Conservation (phyloP, 2,329 filamentous ascomycete species). For the Aspergillus japonicus region DNA sequence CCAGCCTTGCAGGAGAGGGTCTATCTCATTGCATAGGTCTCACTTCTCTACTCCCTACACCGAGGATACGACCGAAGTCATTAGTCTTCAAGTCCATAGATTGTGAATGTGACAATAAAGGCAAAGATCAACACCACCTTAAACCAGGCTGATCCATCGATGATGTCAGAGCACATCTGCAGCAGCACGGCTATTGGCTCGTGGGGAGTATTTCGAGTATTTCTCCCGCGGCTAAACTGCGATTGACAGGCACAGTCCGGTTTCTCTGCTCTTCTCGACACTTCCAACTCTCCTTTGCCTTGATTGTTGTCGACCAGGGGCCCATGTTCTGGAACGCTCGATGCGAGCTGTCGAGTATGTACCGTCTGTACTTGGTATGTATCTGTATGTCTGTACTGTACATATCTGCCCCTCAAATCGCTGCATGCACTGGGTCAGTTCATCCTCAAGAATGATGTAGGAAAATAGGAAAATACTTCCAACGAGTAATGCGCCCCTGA, state of each 20-base stretch:
- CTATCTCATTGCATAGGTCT: background rate
- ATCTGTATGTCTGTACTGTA: background rate
- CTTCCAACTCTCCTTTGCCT: background rate
- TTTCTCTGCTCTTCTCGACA: background rate
- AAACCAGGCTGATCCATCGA: background rate
- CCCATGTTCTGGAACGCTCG: background rate
- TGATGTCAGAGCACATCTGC: background rate
- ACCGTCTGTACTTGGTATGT: background rate
- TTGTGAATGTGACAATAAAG: background rate
- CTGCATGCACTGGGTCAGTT: background rate
- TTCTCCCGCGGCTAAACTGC: background rate
- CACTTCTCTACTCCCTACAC: background rate
- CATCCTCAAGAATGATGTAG: background rate
- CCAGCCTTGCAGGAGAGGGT: background rate
- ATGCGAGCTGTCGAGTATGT: background rate
- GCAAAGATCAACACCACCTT: background rate
- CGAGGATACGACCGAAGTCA: background rate
- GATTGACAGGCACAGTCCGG: background rate
- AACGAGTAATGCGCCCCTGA: background rate
- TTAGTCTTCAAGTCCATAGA: background rate
- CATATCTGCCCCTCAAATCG: background rate
- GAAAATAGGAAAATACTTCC: background rate
- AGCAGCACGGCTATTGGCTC: background rate
- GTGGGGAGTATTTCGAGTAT: background rate
- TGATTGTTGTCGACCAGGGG: background rate